Base-by-base conservation (phyloP, 2,329 filamentous ascomycete genomes). In the Neonectria neomacrospora region DNA sequence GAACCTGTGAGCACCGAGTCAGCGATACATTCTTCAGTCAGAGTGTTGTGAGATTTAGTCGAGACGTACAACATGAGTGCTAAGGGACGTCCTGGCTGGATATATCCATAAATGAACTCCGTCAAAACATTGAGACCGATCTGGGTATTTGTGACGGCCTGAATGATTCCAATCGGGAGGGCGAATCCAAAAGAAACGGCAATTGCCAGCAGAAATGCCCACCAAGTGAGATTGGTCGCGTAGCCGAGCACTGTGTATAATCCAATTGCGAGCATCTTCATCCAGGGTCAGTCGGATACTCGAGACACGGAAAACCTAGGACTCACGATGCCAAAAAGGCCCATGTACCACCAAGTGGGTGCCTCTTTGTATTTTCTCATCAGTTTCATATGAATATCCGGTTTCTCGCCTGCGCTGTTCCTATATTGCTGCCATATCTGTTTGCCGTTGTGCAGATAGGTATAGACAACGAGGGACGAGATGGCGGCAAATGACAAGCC, bases 71-170 rank as follows among this genome's bases (percentile, higher is more conserved):
- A 83, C 90, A 94, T 93, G 65, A 93, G 85, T 0, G 89, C 91
- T 58, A 93, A 79, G 0, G 91, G 91, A 6, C 86, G 80, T 2
- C 91, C 91, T 0, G 90, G 90, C 66, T 92, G 89, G 71, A 93
- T 91, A 71, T 93, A 93, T 1, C 91, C 91, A 62, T 88, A 88
- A 4, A 94, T 80, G 67, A 93, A 92, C 78, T 92, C 90, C 1
- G 90, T 91, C 65, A 93, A 80, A 26, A 94, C 90, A 66, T 93
- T 93, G 37, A 93, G 80, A 2, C 89, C 90, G 39, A 92, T 88
- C 79, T 91, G 81, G 75, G 90, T 89, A 72, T 91, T 88, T 4
- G 90, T 91, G 5, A 89, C 83, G 39, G 89, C 91, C 71, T 91
- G 85, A 34, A 93, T 87, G 62, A 92, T 91, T 42, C 88, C 88